Base-by-base conservation (phyloP, 352 stramenopile genomes). In the Phytophthora colocasiae region DNA sequence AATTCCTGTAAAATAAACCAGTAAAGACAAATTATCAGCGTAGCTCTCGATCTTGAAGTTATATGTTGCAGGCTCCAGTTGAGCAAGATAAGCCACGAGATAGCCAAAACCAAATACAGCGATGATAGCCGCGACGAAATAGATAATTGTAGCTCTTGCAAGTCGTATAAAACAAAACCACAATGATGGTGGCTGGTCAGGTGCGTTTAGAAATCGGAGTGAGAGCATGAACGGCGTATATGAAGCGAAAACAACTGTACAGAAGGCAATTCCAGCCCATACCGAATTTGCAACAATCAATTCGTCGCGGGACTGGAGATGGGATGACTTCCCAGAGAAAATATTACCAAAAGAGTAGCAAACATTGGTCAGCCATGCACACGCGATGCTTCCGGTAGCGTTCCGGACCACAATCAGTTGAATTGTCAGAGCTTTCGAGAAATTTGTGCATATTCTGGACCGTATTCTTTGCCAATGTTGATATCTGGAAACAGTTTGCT, bases 31-130 rank as follows among this genome's bases (percentile, higher is more conserved):
- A 19, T 62, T 69, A 11, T 60, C 19, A 4, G 63, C n/a, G 31
- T 58, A 58, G 10, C 34, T 49, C 9, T 78, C 61, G 6, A 65
- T 2, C 22, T 66, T 71, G 38, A 61, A 57, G 10, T 24, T 43
- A 24, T 46, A 57, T 24, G n/a, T 52, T 4, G n/a, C 10, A 19
- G 44, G 38, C 6, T 41, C 27, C 9, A 41, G 32, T n/a, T 10
- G 27, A 3, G 5, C 64, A 9, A 54, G 32, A 27, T 51, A 62
- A 14, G 19, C 57, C 6, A 26, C 36, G 3, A 51, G 15, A 36
- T 45, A 56, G 6, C 59, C 27, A 44, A 55, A 52, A 26, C 6
- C 46, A 26, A 50, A 3, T 34, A 67, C 48, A 8, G n/a, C 26
- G n/a, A 26, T n/a, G 14, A 50, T 4, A 6, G 59, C 26, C 2